Evolutionary conservation across 1,284 basidiomycete genomes (phyloP), one percentile per base, ranked within the genome.

Genomic region (Puccinia coronata): DNA sequence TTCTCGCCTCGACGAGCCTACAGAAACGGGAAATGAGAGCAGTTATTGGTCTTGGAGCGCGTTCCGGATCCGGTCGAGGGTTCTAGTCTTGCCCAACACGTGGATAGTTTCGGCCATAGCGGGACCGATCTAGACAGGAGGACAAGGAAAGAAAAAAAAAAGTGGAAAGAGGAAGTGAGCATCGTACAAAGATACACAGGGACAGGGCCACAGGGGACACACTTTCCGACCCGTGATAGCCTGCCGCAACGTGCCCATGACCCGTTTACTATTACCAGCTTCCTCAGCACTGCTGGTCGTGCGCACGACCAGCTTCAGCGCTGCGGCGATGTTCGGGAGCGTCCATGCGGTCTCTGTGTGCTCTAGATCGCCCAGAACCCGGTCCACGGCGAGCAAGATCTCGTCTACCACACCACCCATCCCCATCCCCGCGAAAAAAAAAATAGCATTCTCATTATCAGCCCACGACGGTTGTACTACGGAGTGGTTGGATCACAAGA

Each of bases 141-240:
- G 41, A 16, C 39, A 71, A n/a, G 16, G 28, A 47, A 36, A 39
- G 53, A 59, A 1, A 28, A 2, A 72, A 23, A 14, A 59, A 47
- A 3, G 57, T 6, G 61, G 61, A 36, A 11, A 69, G 31, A 36
- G 5, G 36, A 47, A 53, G 41, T 20, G 6, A 25, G 36, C n/a
- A n/a, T n/a, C n/a, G n/a, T n/a, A n/a, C n/a, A n/a, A n/a, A n/a
- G n/a, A n/a, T n/a, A n/a, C n/a, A n/a, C n/a, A n/a, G n/a, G n/a
- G n/a, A n/a, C n/a, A n/a, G n/a, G n/a, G n/a, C n/a, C n/a, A n/a
- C n/a, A n/a, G n/a, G n/a, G 36, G 36, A 59, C 43, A 39, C 75
- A 92, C 94, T 89, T 92, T 93, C 87, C 90, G 90, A 0, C 91
- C 93, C 0, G 92, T 94, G 82, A 96, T 86, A 2, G 92, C 92